Conservation (phyloP, 805 yeast genomes). For the Ogataea saltuana region DNA sequence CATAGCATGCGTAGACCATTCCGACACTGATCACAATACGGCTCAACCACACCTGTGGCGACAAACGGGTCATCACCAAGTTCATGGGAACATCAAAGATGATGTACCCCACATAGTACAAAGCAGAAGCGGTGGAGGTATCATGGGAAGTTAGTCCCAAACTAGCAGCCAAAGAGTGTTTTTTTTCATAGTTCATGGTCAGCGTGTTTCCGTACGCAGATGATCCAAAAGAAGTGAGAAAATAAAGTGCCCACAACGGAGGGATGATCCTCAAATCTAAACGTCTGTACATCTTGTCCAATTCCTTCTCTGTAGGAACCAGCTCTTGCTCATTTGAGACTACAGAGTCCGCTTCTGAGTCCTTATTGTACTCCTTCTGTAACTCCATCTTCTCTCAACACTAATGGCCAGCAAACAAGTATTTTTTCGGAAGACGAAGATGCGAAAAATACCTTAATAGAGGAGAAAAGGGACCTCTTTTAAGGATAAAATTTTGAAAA, state of each 20-base stretch:
- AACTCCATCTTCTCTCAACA: too few species aligned
- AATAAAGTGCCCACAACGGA: slow-evolving; percentile 77
- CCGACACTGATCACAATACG: slow-evolving; percentile 80
- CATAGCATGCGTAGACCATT: slow-evolving; percentile 71
- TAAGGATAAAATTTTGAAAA: background rate
- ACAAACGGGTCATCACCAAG: slow-evolving; percentile 74
- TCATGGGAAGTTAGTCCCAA: slow-evolving; percentile 56
- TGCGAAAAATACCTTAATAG: background rate
- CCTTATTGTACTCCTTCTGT: slow-evolving; percentile 1
- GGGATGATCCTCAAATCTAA: slow-evolving; percentile 76
- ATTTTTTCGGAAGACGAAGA: background rate
- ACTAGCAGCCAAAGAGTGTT: slow-evolving; percentile 60
- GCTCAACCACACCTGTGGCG: slow-evolving; percentile 84
- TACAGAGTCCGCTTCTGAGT: slow-evolving; percentile 5
- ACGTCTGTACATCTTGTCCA: slow-evolving; percentile 58
- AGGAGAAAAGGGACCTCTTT: background rate
- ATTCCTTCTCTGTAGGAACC: slow-evolving; percentile 33
- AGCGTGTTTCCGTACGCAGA: slow-evolving; percentile 76
- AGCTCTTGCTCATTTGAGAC: background rate
- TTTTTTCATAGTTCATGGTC: slow-evolving; percentile 67
- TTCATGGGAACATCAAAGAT: slow-evolving; percentile 89
- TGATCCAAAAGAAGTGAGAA: slow-evolving; percentile 75
- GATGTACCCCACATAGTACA: slow-evolving; percentile 80
- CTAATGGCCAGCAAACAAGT: too few species aligned
- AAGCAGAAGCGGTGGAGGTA: slow-evolving; percentile 72